A percentile compares a stretch with the other conserved stretches of the same genome.
Conservation (phyloP, 2,329 filamentous ascomycete species). For the Raffaelea deltoideospora region DNA sequence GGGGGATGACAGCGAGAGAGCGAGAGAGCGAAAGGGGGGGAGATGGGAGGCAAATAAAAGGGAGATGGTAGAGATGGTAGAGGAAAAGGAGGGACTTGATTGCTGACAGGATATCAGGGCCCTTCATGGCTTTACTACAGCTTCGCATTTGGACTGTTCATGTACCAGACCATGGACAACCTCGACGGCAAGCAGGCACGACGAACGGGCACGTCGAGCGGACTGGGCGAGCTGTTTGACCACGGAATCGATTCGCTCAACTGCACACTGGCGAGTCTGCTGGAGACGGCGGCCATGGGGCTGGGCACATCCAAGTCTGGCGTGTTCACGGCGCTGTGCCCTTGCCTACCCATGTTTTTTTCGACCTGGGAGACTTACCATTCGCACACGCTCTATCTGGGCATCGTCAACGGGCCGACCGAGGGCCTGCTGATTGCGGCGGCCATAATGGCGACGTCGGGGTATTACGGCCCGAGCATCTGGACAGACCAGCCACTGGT, state of each 20-base stretch:
- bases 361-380: slow-evolving; percentile 99
- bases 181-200: slow-evolving; percentile 96
- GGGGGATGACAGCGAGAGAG: neutral
- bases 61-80: no score
- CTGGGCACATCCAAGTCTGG: slow-evolving; percentile 72
- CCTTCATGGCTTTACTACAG: slow-evolving; percentile 91
- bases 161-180: slow-evolving; percentile 99
- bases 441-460: slow-evolving; percentile 70
- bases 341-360: slow-evolving; percentile 96
- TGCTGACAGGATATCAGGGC: slow-evolving; percentile 34
- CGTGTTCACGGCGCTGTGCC: slow-evolving; percentile 80
- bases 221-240: slow-evolving; percentile 91
- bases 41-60: no score
- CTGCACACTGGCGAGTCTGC: slow-evolving; percentile 81
- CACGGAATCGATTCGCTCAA: slow-evolving; percentile 98
- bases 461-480: slow-evolving; percentile 74
- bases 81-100: no score
- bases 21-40: neutral
- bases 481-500: slow-evolving; percentile 69
- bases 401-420: slow-evolving; percentile 92
- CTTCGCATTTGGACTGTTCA: slow-evolving; percentile 90
- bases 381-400: slow-evolving; percentile 90
- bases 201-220: slow-evolving; percentile 86
- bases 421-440: slow-evolving; percentile 88
- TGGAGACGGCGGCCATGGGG: slow-evolving; percentile 87